Base-by-base conservation (phyloP, 176 grass and related monocot species). In the Puya raimondii region DNA sequence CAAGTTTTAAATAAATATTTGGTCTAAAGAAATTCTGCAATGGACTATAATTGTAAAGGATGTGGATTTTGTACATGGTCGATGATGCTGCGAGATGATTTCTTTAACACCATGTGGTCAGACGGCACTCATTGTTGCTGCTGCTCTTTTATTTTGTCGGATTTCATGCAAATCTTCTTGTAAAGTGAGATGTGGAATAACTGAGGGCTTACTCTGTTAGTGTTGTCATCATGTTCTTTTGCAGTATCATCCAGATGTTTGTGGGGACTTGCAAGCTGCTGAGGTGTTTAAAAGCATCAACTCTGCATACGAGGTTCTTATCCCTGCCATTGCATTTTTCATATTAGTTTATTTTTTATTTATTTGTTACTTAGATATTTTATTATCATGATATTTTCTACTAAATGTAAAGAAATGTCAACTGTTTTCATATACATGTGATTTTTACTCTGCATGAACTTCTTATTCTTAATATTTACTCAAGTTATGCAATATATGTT, bases 241-340 rank as follows among this genome's bases (percentile, higher is more conserved):
- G 53, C 75, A 77, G 75, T 63, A 77, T 61, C 75, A 77, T 69
- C 75, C 75, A 59, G 75, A 77, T 69, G 65, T 69, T 69, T 69
- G 66, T 66, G 69, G 56, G 52, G 66, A 69, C 48, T 77, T 77
- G 75, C 75, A 63, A 61, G 27, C 75, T 69, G 29, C 11, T 58
- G 66, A 77, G 65, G 21, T 69, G 52, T 77, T 77, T 77, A 77
- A 69, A 42, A 69, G 75, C 75, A 69, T 77, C 33, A 51, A 14
- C 9, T 63, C 23, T 69, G 65, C 75, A 51, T 77, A 77, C 48
- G 75, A 77, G 75, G 75, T 77, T 9, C 20, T 77, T 11, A n/a
- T 59, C 20, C 20, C 12, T 64, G 53, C 1, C 2, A 16, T 47
- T 48, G 11, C 25, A 48, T 12, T 49, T 27, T 18, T 59, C 16